Evolutionary conservation across 2,329 filamentous ascomycete species (phyloP).

Genomic region (Teratosphaeria pseudoeucalypti): DNA sequence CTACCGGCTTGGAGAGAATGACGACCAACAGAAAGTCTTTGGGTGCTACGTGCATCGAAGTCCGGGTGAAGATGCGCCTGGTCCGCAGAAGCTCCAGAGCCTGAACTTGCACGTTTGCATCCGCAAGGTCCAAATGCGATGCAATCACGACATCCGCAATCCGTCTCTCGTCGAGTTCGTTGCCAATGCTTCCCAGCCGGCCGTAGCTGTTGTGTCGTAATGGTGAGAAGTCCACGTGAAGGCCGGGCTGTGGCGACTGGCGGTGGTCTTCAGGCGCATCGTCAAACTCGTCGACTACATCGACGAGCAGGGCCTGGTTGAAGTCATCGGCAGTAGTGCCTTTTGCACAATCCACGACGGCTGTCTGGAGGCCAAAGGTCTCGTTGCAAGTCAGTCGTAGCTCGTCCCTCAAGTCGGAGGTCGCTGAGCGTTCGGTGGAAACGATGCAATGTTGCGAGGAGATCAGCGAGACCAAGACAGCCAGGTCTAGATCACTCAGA

Average conservation of each 20-base stretch:
- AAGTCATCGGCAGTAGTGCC: constrained; percentile 75
- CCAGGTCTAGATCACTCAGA: constrained; percentile 80
- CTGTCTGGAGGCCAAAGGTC: constrained; percentile 62
- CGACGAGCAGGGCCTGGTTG: constrained; percentile 54
- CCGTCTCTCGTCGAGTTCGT: constrained; percentile 36
- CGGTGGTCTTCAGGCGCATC: constrained; percentile 1
- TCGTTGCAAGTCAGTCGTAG: constrained; percentile 54
- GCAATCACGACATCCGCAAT: constrained; percentile 79
- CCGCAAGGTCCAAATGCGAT: constrained; percentile 64
- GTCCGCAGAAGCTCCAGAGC: constrained; percentile 66
- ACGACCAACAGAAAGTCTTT: constrained; percentile 72
- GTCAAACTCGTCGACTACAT: constrained; percentile 17
- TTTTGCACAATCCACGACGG: constrained; percentile 61
- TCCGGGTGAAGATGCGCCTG: constrained; percentile 65
- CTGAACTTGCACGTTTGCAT: constrained; percentile 73
- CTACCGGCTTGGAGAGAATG: constrained; percentile 36
- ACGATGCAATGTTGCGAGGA: constrained; percentile 82
- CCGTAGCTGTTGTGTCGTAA: constrained; percentile 1
- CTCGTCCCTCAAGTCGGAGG: constrained; percentile 15
- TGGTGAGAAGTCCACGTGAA: constrained; percentile 8
- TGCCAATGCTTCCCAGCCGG: constrained; percentile 13
- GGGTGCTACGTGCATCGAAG: constrained; percentile 62
- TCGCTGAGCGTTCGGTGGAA: constrained; percentile 50
- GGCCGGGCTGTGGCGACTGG: background rate
- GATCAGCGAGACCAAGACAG: constrained; percentile 69